Conservation (phyloP, 2,329 filamentous ascomycete species). For the Sordariomycetes sp. region DNA sequence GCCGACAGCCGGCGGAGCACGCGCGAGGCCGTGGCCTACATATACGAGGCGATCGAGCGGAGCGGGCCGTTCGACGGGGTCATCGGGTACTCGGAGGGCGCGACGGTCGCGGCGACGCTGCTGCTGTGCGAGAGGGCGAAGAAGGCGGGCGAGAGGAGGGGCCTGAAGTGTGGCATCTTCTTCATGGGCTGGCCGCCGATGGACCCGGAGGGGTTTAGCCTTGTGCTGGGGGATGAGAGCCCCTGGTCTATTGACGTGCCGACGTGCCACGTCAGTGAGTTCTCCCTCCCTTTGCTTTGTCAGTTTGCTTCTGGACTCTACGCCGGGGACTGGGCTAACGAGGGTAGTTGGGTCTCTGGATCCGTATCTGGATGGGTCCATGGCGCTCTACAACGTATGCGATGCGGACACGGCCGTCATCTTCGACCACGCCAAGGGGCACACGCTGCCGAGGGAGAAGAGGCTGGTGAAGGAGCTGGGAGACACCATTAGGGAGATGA, state of each 20-base stretch:
- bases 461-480: conserved; percentile 35
- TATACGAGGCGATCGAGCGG: conserved; percentile 33
- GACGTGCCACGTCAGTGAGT: conserved; percentile 39
- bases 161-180: conserved; percentile 37
- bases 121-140: conserved; percentile 38
- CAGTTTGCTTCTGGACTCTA: too few species aligned
- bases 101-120: conserved; percentile 40
- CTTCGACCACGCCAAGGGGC: conserved; percentile 57
- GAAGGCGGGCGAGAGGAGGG: conserved; percentile 18
- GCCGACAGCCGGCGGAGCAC: conserved; percentile 26
- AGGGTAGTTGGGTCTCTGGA: conserved; percentile 38
- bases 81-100: conserved; percentile 51
- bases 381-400: conserved; percentile 52
- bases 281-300: not conserved
- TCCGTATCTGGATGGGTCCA: conserved; percentile 48
- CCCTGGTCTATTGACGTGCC: conserved; percentile 39
- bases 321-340: too few species aligned
- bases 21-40: conserved; percentile 27
- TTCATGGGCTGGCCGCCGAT: conserved; percentile 44
- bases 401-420: conserved; percentile 46
- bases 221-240: conserved; percentile 35
- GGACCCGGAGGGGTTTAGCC: conserved; percentile 22
- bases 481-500: conserved; percentile 26
- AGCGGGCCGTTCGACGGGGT: conserved; percentile 39
- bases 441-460: conserved; percentile 46